A percentile compares a stretch with the other conserved stretches of the same genome.
phyloP scores from a whole-genome alignment of 768 basidiomycete genomes.

The Cyclocybe aegerita region DNA sequence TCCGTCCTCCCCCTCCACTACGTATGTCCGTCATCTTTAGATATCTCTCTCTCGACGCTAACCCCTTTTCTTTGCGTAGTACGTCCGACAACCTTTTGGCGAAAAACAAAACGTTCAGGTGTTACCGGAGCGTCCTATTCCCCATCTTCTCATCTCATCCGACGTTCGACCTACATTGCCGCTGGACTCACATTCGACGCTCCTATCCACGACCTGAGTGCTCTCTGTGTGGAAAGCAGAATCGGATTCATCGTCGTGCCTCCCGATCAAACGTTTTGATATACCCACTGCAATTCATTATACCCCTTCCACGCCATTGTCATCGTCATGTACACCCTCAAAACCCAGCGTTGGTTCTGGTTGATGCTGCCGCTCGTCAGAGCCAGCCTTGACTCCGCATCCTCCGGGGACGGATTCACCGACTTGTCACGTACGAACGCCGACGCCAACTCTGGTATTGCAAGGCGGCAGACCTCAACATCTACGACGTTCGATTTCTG shows the following conservation, averaged over 20 bases:
- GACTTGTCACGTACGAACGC: neutral
- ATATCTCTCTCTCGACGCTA: neutral
- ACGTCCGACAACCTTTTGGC: slow-evolving; percentile 83
- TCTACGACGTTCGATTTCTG: slow-evolving; percentile 31
- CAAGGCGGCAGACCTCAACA: slow-evolving; percentile 7
- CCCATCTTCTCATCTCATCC: slow-evolving; percentile 69
- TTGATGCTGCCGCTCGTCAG: neutral
- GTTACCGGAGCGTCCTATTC: slow-evolving; percentile 72
- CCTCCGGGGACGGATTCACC: neutral
- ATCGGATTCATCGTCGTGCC: slow-evolving; percentile 45
- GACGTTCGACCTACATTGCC: slow-evolving; percentile 77
- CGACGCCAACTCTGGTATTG: neutral
- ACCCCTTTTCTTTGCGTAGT: slow-evolving; percentile 38
- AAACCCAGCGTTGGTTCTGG: neutral
- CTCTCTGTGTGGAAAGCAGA: slow-evolving; percentile 60
- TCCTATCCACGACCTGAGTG: slow-evolving; percentile 61
- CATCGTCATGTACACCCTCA: neutral
- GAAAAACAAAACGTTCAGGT: slow-evolving; percentile 68
- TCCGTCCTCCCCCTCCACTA: slow-evolving; percentile 63
- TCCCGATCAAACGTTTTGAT: slow-evolving; percentile 34
- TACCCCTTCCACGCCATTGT: neutral
- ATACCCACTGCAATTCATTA: slow-evolving; percentile 13
- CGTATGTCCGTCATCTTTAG: slow-evolving; percentile 40
- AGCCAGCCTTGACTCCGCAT: neutral
- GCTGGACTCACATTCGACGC: slow-evolving; percentile 69